Evolutionary conservation across 805 yeast genomes (phyloP).

Genomic region (Candida michaelii): DNA sequence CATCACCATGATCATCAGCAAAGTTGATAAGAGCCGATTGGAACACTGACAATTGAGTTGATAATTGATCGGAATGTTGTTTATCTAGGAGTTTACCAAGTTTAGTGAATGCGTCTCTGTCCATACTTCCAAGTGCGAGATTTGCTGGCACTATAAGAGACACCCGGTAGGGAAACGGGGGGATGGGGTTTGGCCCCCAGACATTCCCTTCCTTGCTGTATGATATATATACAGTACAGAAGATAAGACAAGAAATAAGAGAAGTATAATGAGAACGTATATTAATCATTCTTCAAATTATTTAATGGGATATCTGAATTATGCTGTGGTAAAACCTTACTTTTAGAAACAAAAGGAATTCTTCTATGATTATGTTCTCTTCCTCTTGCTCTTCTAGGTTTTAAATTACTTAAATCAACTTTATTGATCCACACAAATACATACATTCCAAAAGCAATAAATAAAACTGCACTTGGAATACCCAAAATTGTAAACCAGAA

Average conservation of each 20-base stretch:
- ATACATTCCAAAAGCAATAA: slow-evolving; percentile 64
- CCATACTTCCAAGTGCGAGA: not conserved
- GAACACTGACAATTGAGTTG: slow-evolving; percentile 73
- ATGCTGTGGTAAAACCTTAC: slow-evolving; percentile 33
- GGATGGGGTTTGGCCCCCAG: too few species aligned
- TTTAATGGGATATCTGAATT: slow-evolving; percentile 18
- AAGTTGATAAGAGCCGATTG: slow-evolving; percentile 75
- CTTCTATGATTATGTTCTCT: slow-evolving; percentile 28
- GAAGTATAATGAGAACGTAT: too few species aligned
- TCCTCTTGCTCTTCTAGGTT: slow-evolving; percentile 27
- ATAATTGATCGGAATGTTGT: slow-evolving; percentile 58
- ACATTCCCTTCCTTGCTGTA: too few species aligned
- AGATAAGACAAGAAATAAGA: too few species aligned
- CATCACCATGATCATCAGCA: slow-evolving; percentile 68
- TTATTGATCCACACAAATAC: slow-evolving; percentile 58
- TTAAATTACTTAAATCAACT: slow-evolving; percentile 44
- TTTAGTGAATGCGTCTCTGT: slow-evolving; percentile 40
- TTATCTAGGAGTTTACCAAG: slow-evolving; percentile 52
- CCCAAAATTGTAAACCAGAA: slow-evolving; percentile 64
- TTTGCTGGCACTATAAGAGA: too few species aligned
- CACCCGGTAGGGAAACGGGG: too few species aligned
- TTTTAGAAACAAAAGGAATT: slow-evolving; percentile 24
- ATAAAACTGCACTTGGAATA: slow-evolving; percentile 63
- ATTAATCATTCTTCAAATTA: slow-evolving; percentile 16
- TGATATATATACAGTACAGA: too few species aligned